Conservation (phyloP, 2,329 filamentous ascomycete species). For the Aureobasidium sp. region DNA sequence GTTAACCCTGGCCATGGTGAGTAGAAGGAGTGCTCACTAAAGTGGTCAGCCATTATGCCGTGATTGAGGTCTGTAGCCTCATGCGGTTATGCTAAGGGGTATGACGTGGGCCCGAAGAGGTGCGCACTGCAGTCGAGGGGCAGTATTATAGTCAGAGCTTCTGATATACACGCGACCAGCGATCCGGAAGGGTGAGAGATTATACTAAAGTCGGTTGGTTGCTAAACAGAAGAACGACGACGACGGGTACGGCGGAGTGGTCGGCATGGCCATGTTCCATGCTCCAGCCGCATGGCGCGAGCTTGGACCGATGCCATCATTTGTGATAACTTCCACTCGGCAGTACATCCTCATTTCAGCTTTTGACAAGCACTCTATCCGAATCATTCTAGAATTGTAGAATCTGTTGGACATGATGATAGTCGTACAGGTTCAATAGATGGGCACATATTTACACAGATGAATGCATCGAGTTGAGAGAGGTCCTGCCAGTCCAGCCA, state of each 20-base stretch:
- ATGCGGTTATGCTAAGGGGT: slow-evolving; percentile 8
- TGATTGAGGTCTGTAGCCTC: background rate
- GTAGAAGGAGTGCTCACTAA: slow-evolving; percentile 6
- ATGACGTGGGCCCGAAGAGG: background rate
- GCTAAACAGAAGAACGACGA: background rate
- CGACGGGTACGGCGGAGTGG: background rate
- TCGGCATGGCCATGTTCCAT: background rate
- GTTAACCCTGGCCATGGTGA: slow-evolving; percentile 10
- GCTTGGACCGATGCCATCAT: slow-evolving; percentile 2
- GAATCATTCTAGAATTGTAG: background rate
- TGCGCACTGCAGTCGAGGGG: background rate
- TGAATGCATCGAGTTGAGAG: slow-evolving; percentile 3
- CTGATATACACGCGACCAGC: background rate
- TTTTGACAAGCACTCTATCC: background rate
- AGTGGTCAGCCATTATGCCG: slow-evolving; percentile 15
- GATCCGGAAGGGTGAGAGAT: background rate
- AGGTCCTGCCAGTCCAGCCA: background rate
- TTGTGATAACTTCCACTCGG: background rate
- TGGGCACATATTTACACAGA: background rate
- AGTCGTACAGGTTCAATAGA: background rate
- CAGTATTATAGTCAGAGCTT: background rate
- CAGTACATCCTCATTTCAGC: background rate
- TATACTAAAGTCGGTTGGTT: background rate
- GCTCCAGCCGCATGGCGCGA: background rate
- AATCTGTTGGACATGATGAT: background rate